Evolutionary conservation across 768 basidiomycete genomes (phyloP), one percentile per base, ranked within the genome.

Genomic region (Candolleomyces efflorescens): DNA sequence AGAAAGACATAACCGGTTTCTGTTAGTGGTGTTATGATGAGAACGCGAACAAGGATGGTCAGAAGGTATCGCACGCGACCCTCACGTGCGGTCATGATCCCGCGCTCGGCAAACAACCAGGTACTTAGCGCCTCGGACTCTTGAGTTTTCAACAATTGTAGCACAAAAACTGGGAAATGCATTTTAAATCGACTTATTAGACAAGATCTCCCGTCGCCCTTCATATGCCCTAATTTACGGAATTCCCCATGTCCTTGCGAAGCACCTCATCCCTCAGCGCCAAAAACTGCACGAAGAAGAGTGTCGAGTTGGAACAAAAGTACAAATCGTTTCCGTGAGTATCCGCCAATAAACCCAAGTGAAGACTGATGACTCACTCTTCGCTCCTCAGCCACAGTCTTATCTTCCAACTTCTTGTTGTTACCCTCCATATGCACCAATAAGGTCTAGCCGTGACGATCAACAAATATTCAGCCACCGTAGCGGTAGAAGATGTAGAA

Each of bases 401-500:
- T 73, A 18, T 73, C 63, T 64, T 86, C 80, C 36, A 85, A 71
- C 15, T 78, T 74, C 56, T 76, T 74, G 48, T 80, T 78, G 2
- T 73, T 76, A 44, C 81, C 78, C 60, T 89, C 81, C 82, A 87
- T 86, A 64, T 89, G 85, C 1, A 89, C 84, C 7, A 90, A 77
- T 52, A 90, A 74, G 0, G 86, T 89, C 85, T 87, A 18, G 17
- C 22, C 41, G 11, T 13, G 38, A 44, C 47, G 26, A 53, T 39
- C 18, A 9, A 38, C 18, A 32, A 9, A 6, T 32, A 20, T 32
- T 59, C 32, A 59, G 58, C 58, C 58, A 49, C 53, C 45, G 58
- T 59, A 24, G n/a, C 52, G 58, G 52, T 39, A 58, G 41, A 58
- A 47, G 50, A 44, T 36, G 17, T 24, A 53, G 23, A 51, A 53